Evolutionary conservation across 2,329 filamentous ascomycete genomes (phyloP).

Genomic region (Cladosporium sp.): DNA sequence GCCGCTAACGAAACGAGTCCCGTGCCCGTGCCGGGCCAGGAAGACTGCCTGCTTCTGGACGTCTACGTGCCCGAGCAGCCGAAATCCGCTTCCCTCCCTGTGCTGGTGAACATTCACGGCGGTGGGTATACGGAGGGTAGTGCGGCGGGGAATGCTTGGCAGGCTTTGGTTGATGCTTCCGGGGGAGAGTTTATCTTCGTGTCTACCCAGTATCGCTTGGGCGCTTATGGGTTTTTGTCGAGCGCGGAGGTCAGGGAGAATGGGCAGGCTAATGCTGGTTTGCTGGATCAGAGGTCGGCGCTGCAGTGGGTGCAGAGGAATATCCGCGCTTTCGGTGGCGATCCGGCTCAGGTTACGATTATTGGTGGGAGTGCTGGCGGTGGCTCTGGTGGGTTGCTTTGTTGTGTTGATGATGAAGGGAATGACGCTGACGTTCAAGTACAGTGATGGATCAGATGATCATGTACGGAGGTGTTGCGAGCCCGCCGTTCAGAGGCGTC

Average conservation of each 20-base stretch:
- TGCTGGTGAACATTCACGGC: conserved; percentile 34
- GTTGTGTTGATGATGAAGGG: conserved; percentile 24
- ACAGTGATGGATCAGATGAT: conserved; percentile 14
- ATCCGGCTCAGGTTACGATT: conserved; percentile 22
- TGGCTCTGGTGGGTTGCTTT: conserved; percentile 17
- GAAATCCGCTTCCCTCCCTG: conserved; percentile 22
- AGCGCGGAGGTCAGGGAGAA: conserved; percentile 18
- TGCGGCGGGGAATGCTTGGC: background rate
- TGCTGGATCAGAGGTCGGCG: conserved; percentile 28
- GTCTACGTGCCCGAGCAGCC: conserved; percentile 37
- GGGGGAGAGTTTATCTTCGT: conserved; percentile 32
- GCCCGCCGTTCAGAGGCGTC: conserved; percentile 40
- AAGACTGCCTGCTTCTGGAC: conserved; percentile 41
- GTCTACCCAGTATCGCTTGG: conserved; percentile 30
- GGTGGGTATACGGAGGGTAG: conserved; percentile 33
- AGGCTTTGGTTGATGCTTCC: conserved; percentile 29
- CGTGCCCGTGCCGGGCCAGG: conserved; percentile 14
- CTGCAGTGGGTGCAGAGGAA: conserved; percentile 28
- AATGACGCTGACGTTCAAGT: conserved; percentile 13
- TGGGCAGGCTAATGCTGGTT: conserved; percentile 24
- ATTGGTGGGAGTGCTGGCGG: conserved; percentile 27
- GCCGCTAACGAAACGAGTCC: background rate
- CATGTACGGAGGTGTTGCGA: conserved; percentile 11
- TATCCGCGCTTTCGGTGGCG: conserved; percentile 27
- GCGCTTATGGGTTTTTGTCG: conserved; percentile 27